Evolutionary conservation across 176 grass and related monocot species (phyloP), one percentile per base, ranked within the genome.

Genomic region (Calamus simplicifolius): DNA sequence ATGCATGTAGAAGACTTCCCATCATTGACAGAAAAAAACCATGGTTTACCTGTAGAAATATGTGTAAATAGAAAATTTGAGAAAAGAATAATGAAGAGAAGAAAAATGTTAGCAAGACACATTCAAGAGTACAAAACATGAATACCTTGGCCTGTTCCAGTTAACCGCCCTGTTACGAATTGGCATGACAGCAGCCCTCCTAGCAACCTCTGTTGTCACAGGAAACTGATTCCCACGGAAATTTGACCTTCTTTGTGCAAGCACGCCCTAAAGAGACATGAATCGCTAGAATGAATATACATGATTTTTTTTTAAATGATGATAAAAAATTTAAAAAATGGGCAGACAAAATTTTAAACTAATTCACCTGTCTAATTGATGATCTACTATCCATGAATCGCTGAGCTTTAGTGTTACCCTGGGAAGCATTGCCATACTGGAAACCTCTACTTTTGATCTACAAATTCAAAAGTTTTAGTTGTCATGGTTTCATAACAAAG

Each of bases 231-330:
- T 89, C 68, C 75, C 75, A n/a, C 68, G 64, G 57, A 93, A 81
- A 81, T 93, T 89, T 69, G 93, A 78, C 81, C 93, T 85, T 71
- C 76, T 92, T 54, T 79, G 81, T 50, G 88, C 84, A 75, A 98
- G 73, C 30, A 70, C 67, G 21, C 94, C 94, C 94, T 98, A 70
- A 19, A 77, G 1, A 80, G 12, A 26, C 59, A 79, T 43, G 6
- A 43, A 29, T 29, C 5, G 2, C 5, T 4, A 29, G 28, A 29
- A 29, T 29, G 15, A 17, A 59, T 54, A 61, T 52, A 52, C 16
- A 52, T 25, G 15, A 51, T 23, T 23, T 23, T 23, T 23, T 23
- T 23, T 23, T 23, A 23, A 23, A 23, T 23, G 21, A 23, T 23
- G 21, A 23, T 23, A 23, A 75, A 59, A 27, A 69, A 28, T 13